phyloP scores from a whole-genome alignment of 768 basidiomycete species.

The Hygrocybe coccinea region DNA sequence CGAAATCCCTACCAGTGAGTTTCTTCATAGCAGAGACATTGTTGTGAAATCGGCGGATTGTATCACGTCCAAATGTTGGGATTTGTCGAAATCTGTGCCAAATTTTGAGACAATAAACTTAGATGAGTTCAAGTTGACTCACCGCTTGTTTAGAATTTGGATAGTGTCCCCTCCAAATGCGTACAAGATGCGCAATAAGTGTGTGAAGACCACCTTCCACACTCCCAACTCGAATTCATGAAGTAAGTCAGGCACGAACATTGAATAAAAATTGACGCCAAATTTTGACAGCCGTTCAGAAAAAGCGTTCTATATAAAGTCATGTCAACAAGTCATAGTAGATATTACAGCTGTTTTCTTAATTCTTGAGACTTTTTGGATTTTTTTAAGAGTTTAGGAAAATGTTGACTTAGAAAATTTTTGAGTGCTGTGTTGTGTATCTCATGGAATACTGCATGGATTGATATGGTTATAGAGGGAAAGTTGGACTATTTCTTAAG shows the following conservation, averaged over 20 bases:
- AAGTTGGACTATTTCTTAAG: no score
- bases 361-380: no score
- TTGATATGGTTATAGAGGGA: no score
- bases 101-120: conserved; percentile 1
- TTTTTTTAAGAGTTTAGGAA: no score
- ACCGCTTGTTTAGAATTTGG: conserved; percentile 18
- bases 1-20: conserved; percentile 31
- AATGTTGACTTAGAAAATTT: no score
- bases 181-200: conserved; percentile 22
- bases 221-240: conserved; percentile 22
- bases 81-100: conserved; percentile 17
- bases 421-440: no score
- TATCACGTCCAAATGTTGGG: conserved; percentile 23
- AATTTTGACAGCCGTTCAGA: conserved; percentile 19
- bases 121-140: no score
- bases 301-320: conserved; percentile 8
- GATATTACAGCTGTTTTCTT: no score
- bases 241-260: not conserved
- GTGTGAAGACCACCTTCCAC: conserved; percentile 25
- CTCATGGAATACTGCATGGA: no score
- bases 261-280: conserved; percentile 26
- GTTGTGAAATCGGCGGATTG: conserved; percentile 32
- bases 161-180: conserved; percentile 15
- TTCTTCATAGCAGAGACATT: conserved; percentile 35
- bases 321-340: no score